Base-by-base conservation (phyloP, 2,329 filamentous ascomycete species). In the Thermomyces lanuginosus region DNA sequence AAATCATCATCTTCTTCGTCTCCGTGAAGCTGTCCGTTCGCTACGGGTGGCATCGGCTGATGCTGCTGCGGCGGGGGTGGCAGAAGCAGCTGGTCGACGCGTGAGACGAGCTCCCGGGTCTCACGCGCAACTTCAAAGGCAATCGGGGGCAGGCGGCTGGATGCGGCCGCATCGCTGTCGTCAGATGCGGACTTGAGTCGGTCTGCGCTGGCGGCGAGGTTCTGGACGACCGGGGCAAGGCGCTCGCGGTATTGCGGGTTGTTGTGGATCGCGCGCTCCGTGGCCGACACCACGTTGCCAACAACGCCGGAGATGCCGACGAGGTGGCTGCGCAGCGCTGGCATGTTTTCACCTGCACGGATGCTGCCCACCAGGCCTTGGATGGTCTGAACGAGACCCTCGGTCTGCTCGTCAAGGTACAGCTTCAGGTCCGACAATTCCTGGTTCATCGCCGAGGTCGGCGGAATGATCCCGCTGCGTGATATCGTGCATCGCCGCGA, bases 111-210 rank as follows among this genome's bases (percentile, higher is more conserved):
- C 46, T 79, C 80, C 59, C 86, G 89, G 27, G 76, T 78, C 52
- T 83, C 77, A 33, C 77, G 66, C 5, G 78, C 81, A 45, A 86
- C 76, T 52, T 82, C 77, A 51, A 91, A 91, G n/a, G 80, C 80
- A 39, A 89, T 72, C 2, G 80, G 80, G 7, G 80, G 80, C 26
- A 92, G 56, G 15, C 69, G 73, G 48, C 76, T 72, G 29, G 67
- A 75, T 28, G 24, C 25, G 14, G 76, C 64, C 6, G 68, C 63
- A 37, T 67, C 59, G 14, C 73, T 75, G 18, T 67, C 68, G 18
- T 69, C 56, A 30, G 66, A 65, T 31, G 74, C 66, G 42, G 72
- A 68, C 11, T 76, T 53, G 31, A 91, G 61, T 22, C 71, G 67
- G 35, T 71, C 61, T 31, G 73, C 65, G 49, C 73, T 79, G 19